Evolutionary conservation across 768 basidiomycete genomes (phyloP).

Genomic region (Mrakia hoshinonis): DNA sequence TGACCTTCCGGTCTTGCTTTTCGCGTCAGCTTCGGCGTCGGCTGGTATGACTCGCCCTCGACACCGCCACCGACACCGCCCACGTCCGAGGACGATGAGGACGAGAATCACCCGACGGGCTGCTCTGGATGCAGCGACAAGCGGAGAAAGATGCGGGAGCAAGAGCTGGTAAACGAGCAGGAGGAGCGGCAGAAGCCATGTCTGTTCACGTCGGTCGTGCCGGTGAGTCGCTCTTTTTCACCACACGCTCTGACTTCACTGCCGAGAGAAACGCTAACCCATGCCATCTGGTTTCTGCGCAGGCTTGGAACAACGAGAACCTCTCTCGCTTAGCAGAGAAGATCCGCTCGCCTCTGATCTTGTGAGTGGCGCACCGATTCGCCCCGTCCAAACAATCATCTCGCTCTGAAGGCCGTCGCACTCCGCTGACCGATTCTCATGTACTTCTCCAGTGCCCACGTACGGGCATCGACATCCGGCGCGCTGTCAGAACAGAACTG

Average conservation of each 20-base stretch:
- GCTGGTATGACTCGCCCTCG: conserved; percentile 23
- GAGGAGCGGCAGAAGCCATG: conserved; percentile 20
- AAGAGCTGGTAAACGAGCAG: conserved; percentile 4
- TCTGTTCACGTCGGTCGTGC: conserved; percentile 26
- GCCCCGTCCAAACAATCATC: too few relatives aligned
- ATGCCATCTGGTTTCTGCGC: not conserved
- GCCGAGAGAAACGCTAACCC: not conserved
- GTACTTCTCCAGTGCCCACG: conserved; percentile 56
- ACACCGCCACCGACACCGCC: not conserved
- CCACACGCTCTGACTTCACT: not conserved
- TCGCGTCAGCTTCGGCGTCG: conserved; percentile 22
- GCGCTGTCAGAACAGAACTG: conserved; percentile 56
- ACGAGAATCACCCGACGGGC: not conserved
- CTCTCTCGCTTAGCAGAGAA: conserved; percentile 90
- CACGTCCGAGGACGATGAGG: not conserved
- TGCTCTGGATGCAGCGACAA: conserved; percentile 8
- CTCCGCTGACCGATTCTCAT: not conserved
- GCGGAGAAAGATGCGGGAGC: conserved; percentile 3
- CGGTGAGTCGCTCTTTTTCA: too few relatives aligned
- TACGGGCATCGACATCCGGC: conserved; percentile 86
- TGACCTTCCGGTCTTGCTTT: not conserved
- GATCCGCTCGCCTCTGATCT: conserved; percentile 90
- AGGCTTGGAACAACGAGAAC: conserved; percentile 98
- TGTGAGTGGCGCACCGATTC: conserved; percentile 49
- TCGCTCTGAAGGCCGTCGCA: not conserved